phyloP scores from a whole-genome alignment of 139 green algal species.

The Coccomyxa sp. region DNA sequence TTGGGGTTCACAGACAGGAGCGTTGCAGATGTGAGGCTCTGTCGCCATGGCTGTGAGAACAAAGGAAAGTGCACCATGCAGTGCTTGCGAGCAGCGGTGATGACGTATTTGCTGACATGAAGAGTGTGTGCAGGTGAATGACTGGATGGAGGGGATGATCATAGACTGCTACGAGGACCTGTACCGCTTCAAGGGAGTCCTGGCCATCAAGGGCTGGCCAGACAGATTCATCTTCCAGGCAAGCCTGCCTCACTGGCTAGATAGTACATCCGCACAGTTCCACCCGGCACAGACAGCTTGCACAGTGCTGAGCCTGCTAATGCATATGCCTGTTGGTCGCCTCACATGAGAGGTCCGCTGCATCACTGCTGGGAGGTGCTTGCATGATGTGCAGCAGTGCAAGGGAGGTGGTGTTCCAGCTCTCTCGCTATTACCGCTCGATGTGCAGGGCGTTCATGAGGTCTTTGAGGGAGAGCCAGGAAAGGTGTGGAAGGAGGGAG shows the following conservation, averaged over 20 bases:
- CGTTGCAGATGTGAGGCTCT: not conserved
- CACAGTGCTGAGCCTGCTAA: not conserved
- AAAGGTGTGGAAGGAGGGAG: constrained; percentile 64
- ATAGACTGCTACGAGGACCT: constrained; percentile 81
- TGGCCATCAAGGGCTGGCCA: constrained; percentile 68
- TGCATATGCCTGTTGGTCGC: not conserved
- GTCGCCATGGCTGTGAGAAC: not conserved
- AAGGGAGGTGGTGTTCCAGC: not conserved
- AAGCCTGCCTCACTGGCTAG: not conserved
- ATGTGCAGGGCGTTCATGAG: constrained; percentile 74
- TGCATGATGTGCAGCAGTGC: no score
- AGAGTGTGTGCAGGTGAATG: constrained; percentile 80
- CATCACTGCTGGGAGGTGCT: no score
- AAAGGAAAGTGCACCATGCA: not conserved
- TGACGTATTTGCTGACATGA: no score
- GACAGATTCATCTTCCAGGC: constrained; percentile 90
- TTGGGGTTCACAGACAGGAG: no score
- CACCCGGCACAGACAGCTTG: not conserved
- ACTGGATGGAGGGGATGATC: constrained; percentile 85
- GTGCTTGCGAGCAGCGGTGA: no score
- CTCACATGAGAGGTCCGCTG: no score
- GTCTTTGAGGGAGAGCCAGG: constrained; percentile 90
- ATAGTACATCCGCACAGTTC: not conserved
- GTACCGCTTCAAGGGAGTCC: constrained; percentile 95
- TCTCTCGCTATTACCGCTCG: not conserved